phyloP scores from a whole-genome alignment of 164 flowering plant species.

The Platanus orientalis region DNA sequence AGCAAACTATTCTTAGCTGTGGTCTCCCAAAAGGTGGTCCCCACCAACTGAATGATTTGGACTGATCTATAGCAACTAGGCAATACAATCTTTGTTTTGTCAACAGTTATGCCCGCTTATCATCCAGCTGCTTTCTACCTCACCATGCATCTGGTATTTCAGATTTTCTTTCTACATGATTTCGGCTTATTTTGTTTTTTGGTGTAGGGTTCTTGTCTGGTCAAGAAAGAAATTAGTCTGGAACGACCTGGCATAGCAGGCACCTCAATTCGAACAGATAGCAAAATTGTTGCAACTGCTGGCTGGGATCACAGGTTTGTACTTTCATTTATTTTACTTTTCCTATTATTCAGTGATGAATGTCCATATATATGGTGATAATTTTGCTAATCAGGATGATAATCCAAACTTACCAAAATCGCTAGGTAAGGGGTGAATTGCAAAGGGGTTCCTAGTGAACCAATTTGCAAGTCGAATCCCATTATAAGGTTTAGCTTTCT shows the following conservation, averaged over 20 bases:
- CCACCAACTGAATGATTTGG: too few species aligned
- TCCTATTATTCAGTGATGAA: background rate
- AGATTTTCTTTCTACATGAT: background rate
- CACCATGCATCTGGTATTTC: background rate
- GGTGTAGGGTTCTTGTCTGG: conserved; percentile 54
- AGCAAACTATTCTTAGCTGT: too few species aligned
- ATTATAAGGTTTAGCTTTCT: too few species aligned
- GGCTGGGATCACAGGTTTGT: conserved; percentile 95
- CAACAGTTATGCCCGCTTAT: background rate
- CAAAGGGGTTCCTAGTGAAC: too few species aligned
- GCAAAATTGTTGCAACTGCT: conserved; percentile 83
- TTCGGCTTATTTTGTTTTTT: background rate
- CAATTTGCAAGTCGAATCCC: too few species aligned
- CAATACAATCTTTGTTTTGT: background rate
- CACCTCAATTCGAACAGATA: conserved; percentile 63
- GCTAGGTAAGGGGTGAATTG: too few species aligned
- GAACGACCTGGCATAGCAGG: conserved; percentile 75
- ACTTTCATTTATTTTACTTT: background rate
- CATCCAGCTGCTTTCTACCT: background rate
- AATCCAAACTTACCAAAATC: too few species aligned
- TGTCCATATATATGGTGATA: background rate
- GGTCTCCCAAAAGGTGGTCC: too few species aligned
- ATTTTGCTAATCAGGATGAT: too few species aligned
- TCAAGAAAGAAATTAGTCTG: conserved; percentile 67
- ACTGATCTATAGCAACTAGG: too few species aligned